Conservation (phyloP, 495 filamentous ascomycete genomes). For the Cercophora samala region DNA sequence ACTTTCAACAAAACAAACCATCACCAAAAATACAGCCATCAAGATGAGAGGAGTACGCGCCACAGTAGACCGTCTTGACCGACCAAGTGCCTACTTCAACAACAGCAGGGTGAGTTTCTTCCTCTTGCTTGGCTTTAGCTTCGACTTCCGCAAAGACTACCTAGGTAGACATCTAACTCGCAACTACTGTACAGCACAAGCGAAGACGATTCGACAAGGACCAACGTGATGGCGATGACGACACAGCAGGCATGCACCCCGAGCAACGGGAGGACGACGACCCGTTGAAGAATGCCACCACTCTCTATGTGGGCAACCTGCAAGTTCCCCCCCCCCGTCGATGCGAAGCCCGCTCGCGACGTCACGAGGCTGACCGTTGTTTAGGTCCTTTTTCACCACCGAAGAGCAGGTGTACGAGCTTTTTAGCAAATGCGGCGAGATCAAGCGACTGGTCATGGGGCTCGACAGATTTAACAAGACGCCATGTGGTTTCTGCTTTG, state of each 20-base stretch:
- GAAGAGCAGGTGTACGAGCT: slow-evolving; percentile 99
- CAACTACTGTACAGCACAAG: slow-evolving; percentile 50
- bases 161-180: slow-evolving; percentile 6
- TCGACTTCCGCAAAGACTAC: background rate
- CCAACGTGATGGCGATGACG: slow-evolving; percentile 54
- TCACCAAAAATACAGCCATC: slow-evolving; percentile 4
- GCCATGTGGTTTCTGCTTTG: slow-evolving; percentile 98
- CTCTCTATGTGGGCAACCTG: slow-evolving; percentile 97
- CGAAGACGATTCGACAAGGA: slow-evolving; percentile 59
- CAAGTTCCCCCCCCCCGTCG: slow-evolving; percentile 44
- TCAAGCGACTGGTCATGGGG: slow-evolving; percentile 98
- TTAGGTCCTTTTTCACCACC: slow-evolving; percentile 97
- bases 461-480: slow-evolving; percentile 96
- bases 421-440: slow-evolving; percentile 94
- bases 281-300: slow-evolving; percentile 80
- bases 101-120: slow-evolving; percentile 61
- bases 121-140: background rate
- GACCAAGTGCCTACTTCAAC: slow-evolving; percentile 82
- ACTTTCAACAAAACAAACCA: slow-evolving; percentile 11
- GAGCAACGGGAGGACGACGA: slow-evolving; percentile 58
- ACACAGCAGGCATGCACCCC: slow-evolving; percentile 43
- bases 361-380: background rate
- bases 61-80: slow-evolving; percentile 84
- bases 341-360: slow-evolving; percentile 2
- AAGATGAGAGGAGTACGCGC: slow-evolving; percentile 39